Evolutionary conservation across 2,329 filamentous ascomycete genomes (phyloP).

Genomic region (Fonsecaea pedrosoi): DNA sequence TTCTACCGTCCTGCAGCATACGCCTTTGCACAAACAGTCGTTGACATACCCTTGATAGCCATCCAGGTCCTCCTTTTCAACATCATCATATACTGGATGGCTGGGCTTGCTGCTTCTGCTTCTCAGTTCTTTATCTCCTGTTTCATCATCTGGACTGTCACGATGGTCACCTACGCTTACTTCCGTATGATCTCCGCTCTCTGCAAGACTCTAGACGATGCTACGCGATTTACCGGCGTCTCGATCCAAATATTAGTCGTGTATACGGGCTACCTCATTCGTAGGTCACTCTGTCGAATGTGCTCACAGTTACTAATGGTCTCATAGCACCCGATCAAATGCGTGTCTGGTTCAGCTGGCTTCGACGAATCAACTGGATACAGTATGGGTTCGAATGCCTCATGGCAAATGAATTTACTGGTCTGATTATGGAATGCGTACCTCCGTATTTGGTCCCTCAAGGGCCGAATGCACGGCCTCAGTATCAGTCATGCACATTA

Average conservation of each 20-base stretch:
- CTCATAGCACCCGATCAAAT: conserved; percentile 59
- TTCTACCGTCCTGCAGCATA: conserved; percentile 70
- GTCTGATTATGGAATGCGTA: conserved; percentile 61
- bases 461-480: conserved; percentile 53
- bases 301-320: background rate
- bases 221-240: conserved; percentile 58
- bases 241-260: conserved; percentile 61
- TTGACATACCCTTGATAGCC: conserved; percentile 64
- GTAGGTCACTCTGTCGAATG: conserved; percentile 2
- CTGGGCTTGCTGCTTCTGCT: conserved; percentile 59
- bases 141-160: conserved; percentile 61
- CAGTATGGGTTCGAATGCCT: conserved; percentile 74
- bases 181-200: conserved; percentile 59
- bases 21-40: conserved; percentile 63
- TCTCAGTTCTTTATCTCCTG: conserved; percentile 69
- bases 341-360: conserved; percentile 69
- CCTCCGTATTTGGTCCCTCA: conserved; percentile 64
- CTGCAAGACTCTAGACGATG: conserved; percentile 58
- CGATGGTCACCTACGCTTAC: conserved; percentile 63
- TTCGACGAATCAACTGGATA: conserved; percentile 71
- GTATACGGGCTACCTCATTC: conserved; percentile 70
- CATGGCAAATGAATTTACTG: conserved; percentile 73
- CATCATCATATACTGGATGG: conserved; percentile 69
- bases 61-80: conserved; percentile 66
- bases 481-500: conserved; percentile 66